Percentiles rank a stretch among this genome's conserved stretches.
phyloP scores from a whole-genome alignment of 2,329 filamentous ascomycete species.

The Ceratocystis papillata region DNA sequence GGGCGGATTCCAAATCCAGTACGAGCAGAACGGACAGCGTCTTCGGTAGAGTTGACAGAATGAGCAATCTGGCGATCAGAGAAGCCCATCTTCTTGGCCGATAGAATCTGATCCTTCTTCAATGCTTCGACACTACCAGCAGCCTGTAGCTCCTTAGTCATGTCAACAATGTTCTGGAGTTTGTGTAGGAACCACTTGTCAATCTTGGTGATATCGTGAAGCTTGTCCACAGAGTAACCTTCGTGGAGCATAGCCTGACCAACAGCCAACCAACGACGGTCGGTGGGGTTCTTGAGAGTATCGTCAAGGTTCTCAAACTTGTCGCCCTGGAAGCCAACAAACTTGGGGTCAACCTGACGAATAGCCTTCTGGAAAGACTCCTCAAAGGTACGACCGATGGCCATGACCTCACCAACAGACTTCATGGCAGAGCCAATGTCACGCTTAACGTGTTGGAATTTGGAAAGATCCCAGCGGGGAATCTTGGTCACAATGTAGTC shows the following conservation, averaged over 20 bases:
- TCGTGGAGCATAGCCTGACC: slow-evolving; percentile 97
- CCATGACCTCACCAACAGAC: slow-evolving; percentile 98
- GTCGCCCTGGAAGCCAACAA: slow-evolving; percentile 87
- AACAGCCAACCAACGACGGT: slow-evolving; percentile 93
- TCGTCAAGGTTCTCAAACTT: slow-evolving; percentile 89
- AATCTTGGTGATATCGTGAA: slow-evolving; percentile 94
- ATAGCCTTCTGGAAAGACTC: slow-evolving; percentile 99
- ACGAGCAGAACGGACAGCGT: slow-evolving; percentile 75
- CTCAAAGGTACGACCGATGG: slow-evolving; percentile 95
- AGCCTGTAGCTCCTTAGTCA: slow-evolving; percentile 72
- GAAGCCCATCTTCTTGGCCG: slow-evolving; percentile 96
- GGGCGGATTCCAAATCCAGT: slow-evolving; percentile 81
- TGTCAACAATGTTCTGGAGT: slow-evolving; percentile 92
- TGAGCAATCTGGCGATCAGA: slow-evolving; percentile 89
- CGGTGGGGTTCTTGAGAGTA: slow-evolving; percentile 82
- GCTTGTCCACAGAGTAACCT: slow-evolving; percentile 80
- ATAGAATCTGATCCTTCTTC: slow-evolving; percentile 77
- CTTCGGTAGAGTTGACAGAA: slow-evolving; percentile 75
- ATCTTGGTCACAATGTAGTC: slow-evolving; percentile 99
- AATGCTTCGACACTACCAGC: slow-evolving; percentile 72
- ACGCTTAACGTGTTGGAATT: slow-evolving; percentile 98
- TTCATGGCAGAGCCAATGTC: slow-evolving; percentile 98
- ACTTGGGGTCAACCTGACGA: slow-evolving; percentile 87
- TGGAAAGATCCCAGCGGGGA: slow-evolving; percentile 93
- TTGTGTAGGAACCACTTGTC: slow-evolving; percentile 99